Evolutionary conservation across 2,329 filamentous ascomycete species (phyloP), one percentile per base, ranked within the genome.

Genomic region (Penicillium sumatraense): DNA sequence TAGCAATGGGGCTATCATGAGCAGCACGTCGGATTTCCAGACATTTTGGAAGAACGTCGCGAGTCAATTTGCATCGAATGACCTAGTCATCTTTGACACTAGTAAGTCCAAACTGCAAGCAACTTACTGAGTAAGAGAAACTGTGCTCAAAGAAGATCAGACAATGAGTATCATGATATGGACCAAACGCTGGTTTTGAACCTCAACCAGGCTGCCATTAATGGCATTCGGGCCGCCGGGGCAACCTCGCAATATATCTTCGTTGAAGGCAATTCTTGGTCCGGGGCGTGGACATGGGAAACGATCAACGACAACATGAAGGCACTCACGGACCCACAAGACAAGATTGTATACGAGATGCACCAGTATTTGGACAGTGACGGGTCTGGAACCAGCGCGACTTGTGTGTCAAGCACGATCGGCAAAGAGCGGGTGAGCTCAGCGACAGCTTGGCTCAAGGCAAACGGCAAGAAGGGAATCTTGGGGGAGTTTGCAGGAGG

Each of bases 151-250:
- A 64, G 8, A 9, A 16, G 4, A 6, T 13, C 16, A 76, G 64
- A 87, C 80, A 88, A 88, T 71, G 85, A 88, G 76, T 87, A 84
- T 70, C 77, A 88, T 68, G 80, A 81, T 67, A 85, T 87, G 80
- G 81, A 85, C 63, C 83, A 86, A 70, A 71, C 69, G 1, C 78
- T 86, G 10, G 84, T 87, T 10, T 73, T 83, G 9, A 71, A 81
- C 61, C 81, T 88, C 45, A 88, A 87, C 78, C 85, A 88, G 69
- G 84, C 83, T 11, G 86, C 85, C 57, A 86, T 88, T 63, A 69
- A 86, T 65, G 83, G 79, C 59, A 86, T 88, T 70, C 84, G 85
- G 38, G 79, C 72, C 6, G 79, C 83, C 5, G 85, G 85, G 6
- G 85, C 85, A 7, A 86, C 73, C 7, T 59, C 60, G 13, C 83